Base-by-base conservation (phyloP, 352 stramenopile species). In the Phytophthora palmivora region DNA sequence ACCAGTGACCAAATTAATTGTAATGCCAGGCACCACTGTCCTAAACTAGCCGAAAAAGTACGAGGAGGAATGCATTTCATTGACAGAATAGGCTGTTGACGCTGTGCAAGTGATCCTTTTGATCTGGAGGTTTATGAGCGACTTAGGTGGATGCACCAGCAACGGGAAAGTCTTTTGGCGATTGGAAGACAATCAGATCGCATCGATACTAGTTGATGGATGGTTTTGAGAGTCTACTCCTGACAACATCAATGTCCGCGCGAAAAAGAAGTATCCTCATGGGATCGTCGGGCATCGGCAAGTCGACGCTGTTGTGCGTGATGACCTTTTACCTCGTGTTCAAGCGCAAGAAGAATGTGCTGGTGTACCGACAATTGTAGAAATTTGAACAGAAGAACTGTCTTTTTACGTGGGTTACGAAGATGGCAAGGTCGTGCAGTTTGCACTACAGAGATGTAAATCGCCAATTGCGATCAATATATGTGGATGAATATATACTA, bases 221-320 rank as follows among this genome's bases (percentile, higher is more conserved):
- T n/a, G n/a, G n/a, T n/a, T n/a, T n/a, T n/a, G n/a, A n/a, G n/a
- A n/a, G n/a, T n/a, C n/a, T n/a, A n/a, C n/a, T n/a, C n/a, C n/a
- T n/a, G n/a, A n/a, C n/a, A n/a, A n/a, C n/a, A n/a, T n/a, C n/a
- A n/a, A n/a, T n/a, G n/a, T n/a, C n/a, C n/a, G n/a, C n/a, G n/a
- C n/a, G n/a, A n/a, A 70, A 58, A 46, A 73, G 61, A 26, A 66
- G 63, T 16, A 74, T 70, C 24, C 22, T 75, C 0, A 58, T 72
- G 39, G 61, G 54, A 2, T 71, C 61, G 6, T 37, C 48, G 28
- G 67, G 67, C 3, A 58, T 67, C 1, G 63, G 63, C 53, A 76
- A 76, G 63, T 76, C 63, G 50, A 73, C 45, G 26, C 14, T 76
- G 41, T 53, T 70, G 58, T 76, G 63, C 16, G 16, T 76, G 34